Conservation (phyloP, 192 early-diverging fungal species). For the Phycomyces blakesleeanus region DNA sequence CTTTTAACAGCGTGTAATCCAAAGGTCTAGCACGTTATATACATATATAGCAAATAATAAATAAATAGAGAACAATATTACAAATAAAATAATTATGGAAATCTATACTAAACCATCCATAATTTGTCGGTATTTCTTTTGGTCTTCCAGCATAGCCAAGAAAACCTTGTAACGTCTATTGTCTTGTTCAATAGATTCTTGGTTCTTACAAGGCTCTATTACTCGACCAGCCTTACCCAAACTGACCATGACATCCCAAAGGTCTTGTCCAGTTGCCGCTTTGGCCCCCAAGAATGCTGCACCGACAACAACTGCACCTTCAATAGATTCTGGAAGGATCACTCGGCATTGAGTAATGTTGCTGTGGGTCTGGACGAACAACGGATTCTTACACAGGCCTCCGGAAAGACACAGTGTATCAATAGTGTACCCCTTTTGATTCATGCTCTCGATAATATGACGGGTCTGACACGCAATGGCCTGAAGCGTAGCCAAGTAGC, state of each 20-base stretch:
- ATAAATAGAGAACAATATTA: too few relatives aligned
- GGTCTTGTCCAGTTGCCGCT: constrained; percentile 35
- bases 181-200: constrained; percentile 36
- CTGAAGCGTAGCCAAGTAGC: constrained; percentile 57
- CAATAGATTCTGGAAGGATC: constrained; percentile 49
- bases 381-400: constrained; percentile 56
- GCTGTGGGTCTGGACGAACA: constrained; percentile 60
- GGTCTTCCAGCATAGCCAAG: constrained; percentile 54
- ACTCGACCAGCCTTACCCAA: constrained; percentile 45
- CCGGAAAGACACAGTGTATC: constrained; percentile 61
- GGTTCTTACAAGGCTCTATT: constrained; percentile 39
- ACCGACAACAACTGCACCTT: constrained; percentile 63
- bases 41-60: too few relatives aligned
- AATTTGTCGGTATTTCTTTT: constrained; percentile 46
- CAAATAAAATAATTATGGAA: too few relatives aligned
- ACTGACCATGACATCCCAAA: constrained; percentile 55
- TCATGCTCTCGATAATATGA: constrained; percentile 55
- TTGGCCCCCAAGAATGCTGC: constrained; percentile 64
- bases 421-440: constrained; percentile 47
- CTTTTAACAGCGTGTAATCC: too few relatives aligned
- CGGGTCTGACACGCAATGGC: constrained; percentile 63
- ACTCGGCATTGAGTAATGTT: constrained; percentile 54
- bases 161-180: constrained; percentile 54
- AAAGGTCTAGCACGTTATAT: too few relatives aligned
- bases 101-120: constrained; percentile 39